Percentiles rank a stretch among this genome's conserved stretches.
phyloP scores from a whole-genome alignment of 768 basidiomycete species.

The Butyriboletus loyo region DNA sequence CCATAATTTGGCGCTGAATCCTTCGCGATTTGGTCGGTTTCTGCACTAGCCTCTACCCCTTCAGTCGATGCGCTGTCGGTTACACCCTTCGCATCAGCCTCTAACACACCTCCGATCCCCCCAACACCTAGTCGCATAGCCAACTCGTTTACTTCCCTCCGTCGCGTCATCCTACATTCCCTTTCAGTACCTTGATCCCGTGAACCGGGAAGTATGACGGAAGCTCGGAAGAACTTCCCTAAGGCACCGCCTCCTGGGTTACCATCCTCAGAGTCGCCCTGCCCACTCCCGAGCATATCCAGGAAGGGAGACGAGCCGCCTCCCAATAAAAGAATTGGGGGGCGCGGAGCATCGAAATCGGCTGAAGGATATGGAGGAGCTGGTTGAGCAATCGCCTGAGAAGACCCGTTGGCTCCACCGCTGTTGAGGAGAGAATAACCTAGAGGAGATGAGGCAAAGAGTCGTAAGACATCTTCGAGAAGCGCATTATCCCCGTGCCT shows the following conservation, averaged over 20 bases:
- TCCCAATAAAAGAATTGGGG: conserved; percentile 26
- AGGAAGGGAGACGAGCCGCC: conserved; percentile 19
- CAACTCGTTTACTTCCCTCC: conserved; percentile 76
- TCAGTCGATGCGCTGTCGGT: not conserved
- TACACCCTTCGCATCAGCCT: conserved; percentile 17
- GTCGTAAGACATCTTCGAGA: conserved; percentile 61
- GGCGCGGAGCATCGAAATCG: conserved; percentile 24
- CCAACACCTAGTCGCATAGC: conserved; percentile 83
- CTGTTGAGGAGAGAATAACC: conserved; percentile 5
- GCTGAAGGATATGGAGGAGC: conserved; percentile 24
- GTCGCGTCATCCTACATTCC: conserved; percentile 53
- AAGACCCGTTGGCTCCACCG: not conserved
- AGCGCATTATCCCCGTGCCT: conserved; percentile 51
- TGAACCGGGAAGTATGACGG: conserved; percentile 61
- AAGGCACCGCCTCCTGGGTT: conserved; percentile 7
- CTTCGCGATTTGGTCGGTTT: conserved; percentile 3
- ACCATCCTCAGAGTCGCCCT: conserved; percentile 16
- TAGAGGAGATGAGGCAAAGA: conserved; percentile 34
- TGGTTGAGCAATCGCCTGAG: conserved; percentile 23
- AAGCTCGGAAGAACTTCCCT: conserved; percentile 60
- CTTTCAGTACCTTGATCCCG: conserved; percentile 57
- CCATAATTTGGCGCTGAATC: not conserved
- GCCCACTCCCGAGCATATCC: conserved; percentile 24
- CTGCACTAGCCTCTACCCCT: conserved; percentile 2
- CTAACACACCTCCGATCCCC: conserved; percentile 65